Percentiles rank a stretch among this genome's conserved stretches.
Conservation (phyloP, 176 grass and related monocot genomes). For the Musa itinerans region DNA sequence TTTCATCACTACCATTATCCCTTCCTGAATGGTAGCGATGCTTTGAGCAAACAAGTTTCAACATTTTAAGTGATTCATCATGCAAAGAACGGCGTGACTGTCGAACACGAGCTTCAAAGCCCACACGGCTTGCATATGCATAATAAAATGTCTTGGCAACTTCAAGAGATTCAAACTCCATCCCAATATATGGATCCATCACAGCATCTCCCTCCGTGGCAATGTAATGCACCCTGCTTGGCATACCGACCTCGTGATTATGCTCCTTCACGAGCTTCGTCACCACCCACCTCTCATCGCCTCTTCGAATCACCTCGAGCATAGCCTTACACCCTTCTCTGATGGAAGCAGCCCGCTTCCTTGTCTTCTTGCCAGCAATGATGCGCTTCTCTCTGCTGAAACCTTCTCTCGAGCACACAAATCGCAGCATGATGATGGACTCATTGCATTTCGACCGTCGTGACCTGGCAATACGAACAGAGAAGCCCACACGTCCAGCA, state of each 20-base stretch:
- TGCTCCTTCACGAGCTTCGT: constrained; percentile 96
- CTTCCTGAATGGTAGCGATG: constrained; percentile 79
- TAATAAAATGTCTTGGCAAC: constrained; percentile 82
- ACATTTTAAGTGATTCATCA: constrained; percentile 87
- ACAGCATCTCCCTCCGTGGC: constrained; percentile 50
- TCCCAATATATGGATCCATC: constrained; percentile 63
- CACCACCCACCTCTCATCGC: constrained; percentile 66
- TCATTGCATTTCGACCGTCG: constrained; percentile 73
- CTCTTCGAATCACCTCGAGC: constrained; percentile 82
- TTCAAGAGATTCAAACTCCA: constrained; percentile 83
- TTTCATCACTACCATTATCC: constrained; percentile 49
- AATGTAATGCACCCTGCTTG: constrained; percentile 65
- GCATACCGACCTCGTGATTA: constrained; percentile 71
- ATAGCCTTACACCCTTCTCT: constrained; percentile 92
- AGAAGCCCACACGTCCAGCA: constrained; percentile 69
- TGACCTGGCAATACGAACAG: constrained; percentile 65
- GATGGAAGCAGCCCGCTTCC: constrained; percentile 74
- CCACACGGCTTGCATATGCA: constrained; percentile 63
- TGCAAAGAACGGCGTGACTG: constrained; percentile 68
- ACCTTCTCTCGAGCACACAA: constrained; percentile 83
- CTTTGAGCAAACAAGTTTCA: constrained; percentile 95
- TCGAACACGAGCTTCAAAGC: constrained; percentile 83
- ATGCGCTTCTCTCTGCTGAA: constrained; percentile 62
- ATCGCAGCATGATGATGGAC: constrained; percentile 88
- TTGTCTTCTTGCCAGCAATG: constrained; percentile 59